Evolutionary conservation across 1,284 basidiomycete species (phyloP).

Genomic region (Puccinia horiana): DNA sequence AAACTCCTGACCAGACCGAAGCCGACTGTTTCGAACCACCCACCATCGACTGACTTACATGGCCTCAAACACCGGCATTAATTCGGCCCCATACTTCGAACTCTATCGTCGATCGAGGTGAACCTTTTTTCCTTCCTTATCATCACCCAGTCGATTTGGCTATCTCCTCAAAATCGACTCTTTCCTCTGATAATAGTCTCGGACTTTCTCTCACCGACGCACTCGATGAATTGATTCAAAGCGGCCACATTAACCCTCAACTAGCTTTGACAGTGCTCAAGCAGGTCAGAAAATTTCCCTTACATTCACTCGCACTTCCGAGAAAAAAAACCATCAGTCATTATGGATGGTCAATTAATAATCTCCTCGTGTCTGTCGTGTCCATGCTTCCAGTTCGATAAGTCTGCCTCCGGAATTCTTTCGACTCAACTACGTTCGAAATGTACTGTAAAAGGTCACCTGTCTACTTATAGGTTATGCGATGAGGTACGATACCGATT

Average conservation of each 20-base stretch:
- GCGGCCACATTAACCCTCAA: slow-evolving; percentile 94
- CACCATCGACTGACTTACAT: neutral
- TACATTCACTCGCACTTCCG: neutral
- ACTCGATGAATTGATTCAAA: slow-evolving; percentile 95
- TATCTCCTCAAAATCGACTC: no score
- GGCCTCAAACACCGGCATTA: slow-evolving; percentile 26
- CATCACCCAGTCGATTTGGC: slow-evolving; percentile 94
- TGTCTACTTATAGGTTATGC: slow-evolving; percentile 87
- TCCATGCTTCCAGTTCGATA: slow-evolving; percentile 76
- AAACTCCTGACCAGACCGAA: neutral
- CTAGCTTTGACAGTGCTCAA: slow-evolving; percentile 94
- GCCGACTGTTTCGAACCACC: neutral
- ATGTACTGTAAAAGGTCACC: slow-evolving; percentile 83
- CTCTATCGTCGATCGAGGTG: slow-evolving; percentile 52
- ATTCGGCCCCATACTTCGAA: slow-evolving; percentile 50
- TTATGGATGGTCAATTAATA: neutral
- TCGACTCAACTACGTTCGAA: slow-evolving; percentile 88
- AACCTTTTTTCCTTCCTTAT: slow-evolving; percentile 63
- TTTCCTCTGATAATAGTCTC: slow-evolving; percentile 66
- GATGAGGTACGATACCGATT: slow-evolving; percentile 66
- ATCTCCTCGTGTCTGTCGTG: neutral
- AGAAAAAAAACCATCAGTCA: neutral
- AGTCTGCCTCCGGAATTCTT: slow-evolving; percentile 84
- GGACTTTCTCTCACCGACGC: slow-evolving; percentile 98
- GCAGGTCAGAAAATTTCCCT: slow-evolving; percentile 67